Evolutionary conservation across 2,329 filamentous ascomycete species (phyloP).

Genomic region (Zalaria sp.): DNA sequence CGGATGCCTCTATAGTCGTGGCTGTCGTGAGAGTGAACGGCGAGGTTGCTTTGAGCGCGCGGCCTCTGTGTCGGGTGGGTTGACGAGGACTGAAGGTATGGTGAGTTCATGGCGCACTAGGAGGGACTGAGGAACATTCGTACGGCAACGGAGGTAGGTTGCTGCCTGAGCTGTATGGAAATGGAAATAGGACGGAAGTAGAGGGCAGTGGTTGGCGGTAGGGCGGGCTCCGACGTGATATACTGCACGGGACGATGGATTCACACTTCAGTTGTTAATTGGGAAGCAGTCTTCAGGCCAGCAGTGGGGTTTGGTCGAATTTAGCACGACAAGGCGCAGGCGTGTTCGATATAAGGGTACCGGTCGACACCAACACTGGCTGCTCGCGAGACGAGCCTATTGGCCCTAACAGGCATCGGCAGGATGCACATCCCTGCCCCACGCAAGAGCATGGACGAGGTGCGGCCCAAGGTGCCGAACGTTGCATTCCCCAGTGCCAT

Average conservation of each 20-base stretch:
- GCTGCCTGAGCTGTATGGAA: too few species aligned
- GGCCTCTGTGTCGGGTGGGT: slow-evolving; percentile 6
- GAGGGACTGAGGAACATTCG: too few species aligned
- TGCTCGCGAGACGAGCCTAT: background rate
- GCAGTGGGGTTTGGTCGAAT: background rate
- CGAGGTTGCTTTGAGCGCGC: slow-evolving; percentile 13
- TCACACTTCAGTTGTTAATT: background rate
- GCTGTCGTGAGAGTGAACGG: slow-evolving; percentile 11
- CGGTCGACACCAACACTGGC: background rate
- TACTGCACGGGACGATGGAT: too few species aligned
- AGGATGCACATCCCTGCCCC: background rate
- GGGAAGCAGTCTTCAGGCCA: background rate
- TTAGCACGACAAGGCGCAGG: background rate
- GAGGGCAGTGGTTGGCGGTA: too few species aligned
- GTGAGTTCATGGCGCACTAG: slow-evolving; percentile 17
- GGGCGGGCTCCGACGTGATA: too few species aligned
- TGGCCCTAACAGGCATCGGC: background rate
- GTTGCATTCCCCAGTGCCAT: too few species aligned
- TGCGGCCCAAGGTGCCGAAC: background rate
- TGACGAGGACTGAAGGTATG: slow-evolving; percentile 14
- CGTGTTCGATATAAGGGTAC: background rate
- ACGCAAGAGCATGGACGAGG: too few species aligned
- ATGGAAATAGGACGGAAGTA: too few species aligned
- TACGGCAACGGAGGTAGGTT: too few species aligned
- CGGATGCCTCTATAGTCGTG: slow-evolving; percentile 14